Conservation (phyloP, 352 stramenopile genomes). For the Phytophthora hybrid region DNA sequence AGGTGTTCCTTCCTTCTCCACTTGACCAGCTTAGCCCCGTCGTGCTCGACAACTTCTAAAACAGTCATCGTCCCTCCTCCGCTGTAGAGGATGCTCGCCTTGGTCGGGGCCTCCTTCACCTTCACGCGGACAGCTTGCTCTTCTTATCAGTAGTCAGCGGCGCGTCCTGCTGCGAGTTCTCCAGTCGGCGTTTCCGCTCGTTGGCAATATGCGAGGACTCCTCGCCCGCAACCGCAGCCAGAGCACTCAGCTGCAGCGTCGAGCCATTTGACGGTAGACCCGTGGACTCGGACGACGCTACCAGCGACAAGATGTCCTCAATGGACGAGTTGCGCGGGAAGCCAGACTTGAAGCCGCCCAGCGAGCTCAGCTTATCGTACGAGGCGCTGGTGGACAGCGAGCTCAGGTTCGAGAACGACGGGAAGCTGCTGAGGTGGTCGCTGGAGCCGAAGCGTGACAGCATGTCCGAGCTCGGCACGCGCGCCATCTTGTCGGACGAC, state of each 20-base stretch:
- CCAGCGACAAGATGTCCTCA: slow-evolving; percentile 87
- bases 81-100: slow-evolving; percentile 20
- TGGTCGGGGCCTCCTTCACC: slow-evolving; percentile 1
- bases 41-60: slow-evolving; percentile 18
- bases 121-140: slow-evolving; percentile 63
- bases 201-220: slow-evolving; percentile 66
- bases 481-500: slow-evolving; percentile 76
- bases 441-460: slow-evolving; percentile 72
- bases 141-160: slow-evolving; percentile 56
- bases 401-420: slow-evolving; percentile 80
- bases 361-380: slow-evolving; percentile 76
- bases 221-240: slow-evolving; percentile 71
- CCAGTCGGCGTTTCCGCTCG: slow-evolving; percentile 70
- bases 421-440: slow-evolving; percentile 79
- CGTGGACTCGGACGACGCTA: slow-evolving; percentile 79
- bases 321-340: slow-evolving; percentile 90
- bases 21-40: slow-evolving; percentile 10
- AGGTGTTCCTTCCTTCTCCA: slow-evolving; percentile 10
- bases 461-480: slow-evolving; percentile 76
- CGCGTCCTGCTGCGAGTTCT: slow-evolving; percentile 40
- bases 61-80: slow-evolving; percentile 26
- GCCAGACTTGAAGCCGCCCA: slow-evolving; percentile 56
- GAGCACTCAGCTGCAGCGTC: slow-evolving; percentile 69
- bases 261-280: slow-evolving; percentile 61
- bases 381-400: slow-evolving; percentile 71